phyloP scores from a whole-genome alignment of 192 early-diverging fungal genomes.

The Backusella psychrophila region DNA sequence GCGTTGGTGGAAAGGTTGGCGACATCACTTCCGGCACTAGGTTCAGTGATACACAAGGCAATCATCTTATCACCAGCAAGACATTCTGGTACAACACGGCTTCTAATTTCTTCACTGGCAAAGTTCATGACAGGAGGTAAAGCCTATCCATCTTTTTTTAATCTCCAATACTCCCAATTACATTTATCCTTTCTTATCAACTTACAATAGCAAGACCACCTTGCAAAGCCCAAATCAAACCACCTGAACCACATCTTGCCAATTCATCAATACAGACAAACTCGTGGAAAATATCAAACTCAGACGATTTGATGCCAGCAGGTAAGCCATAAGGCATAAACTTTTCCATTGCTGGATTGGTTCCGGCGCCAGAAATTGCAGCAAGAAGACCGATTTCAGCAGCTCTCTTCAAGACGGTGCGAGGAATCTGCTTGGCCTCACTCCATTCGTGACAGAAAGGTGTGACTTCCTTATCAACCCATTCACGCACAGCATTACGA shows the following conservation, averaged over 20 bases:
- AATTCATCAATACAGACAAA: constrained; percentile 80
- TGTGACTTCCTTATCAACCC: constrained; percentile 77
- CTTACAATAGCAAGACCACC: constrained; percentile 52
- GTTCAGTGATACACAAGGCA: constrained; percentile 78
- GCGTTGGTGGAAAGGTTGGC: constrained; percentile 71
- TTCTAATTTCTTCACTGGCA: constrained; percentile 64
- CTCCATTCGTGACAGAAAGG: constrained; percentile 79
- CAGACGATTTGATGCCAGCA: constrained; percentile 45
- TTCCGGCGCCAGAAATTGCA: constrained; percentile 56
- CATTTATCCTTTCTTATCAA: neutral
- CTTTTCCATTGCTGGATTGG: constrained; percentile 19
- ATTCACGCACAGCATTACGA: constrained; percentile 59
- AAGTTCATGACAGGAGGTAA: constrained; percentile 74
- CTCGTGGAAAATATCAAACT: constrained; percentile 73
- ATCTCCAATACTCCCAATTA: neutral
- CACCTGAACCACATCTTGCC: constrained; percentile 76
- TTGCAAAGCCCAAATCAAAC: constrained; percentile 75
- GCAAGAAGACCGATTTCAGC: constrained; percentile 68
- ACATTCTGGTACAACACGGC: constrained; percentile 58
- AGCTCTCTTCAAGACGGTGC: constrained; percentile 61
- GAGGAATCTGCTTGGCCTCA: constrained; percentile 75
- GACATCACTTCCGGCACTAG: constrained; percentile 75
- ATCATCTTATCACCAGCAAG: constrained; percentile 71
- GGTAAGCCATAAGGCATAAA: constrained; percentile 39
- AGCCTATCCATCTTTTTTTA: neutral